These are phyloP conservation scores for Nevesoporus exiguus DNA, from an alignment of 768 basidiomycete species.

Conservation along the genomic window DNA sequence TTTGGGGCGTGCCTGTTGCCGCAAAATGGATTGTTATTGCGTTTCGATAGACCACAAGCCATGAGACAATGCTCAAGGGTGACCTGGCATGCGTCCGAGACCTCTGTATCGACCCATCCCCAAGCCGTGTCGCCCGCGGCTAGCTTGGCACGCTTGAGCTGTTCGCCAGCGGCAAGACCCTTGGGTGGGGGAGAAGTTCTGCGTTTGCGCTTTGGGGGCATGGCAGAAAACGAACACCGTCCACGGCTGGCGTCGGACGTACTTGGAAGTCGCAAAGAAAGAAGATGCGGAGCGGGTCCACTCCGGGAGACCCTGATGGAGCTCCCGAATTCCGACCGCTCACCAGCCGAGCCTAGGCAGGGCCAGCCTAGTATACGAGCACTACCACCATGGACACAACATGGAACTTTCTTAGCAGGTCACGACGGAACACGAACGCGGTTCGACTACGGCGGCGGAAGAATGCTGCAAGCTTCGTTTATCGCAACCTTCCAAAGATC, in stretches of 20 bases:
- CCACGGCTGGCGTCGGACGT: background rate
- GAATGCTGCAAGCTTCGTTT: slow-evolving; percentile 33
- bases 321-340: slow-evolving; percentile 25
- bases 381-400: slow-evolving; percentile 22
- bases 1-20: slow-evolving; percentile 48
- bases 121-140: slow-evolving; percentile 53
- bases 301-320: slow-evolving; percentile 14
- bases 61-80: slow-evolving; percentile 60
- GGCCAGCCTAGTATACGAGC: too few species aligned
- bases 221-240: slow-evolving; percentile 18
- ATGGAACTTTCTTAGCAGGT: slow-evolving; percentile 13
- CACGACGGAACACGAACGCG: slow-evolving; percentile 31
- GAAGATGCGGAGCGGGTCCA: slow-evolving; percentile 8
- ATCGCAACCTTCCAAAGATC: slow-evolving; percentile 31
- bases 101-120: slow-evolving; percentile 79
- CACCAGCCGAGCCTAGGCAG: slow-evolving; percentile 2
- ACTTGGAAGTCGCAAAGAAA: slow-evolving; percentile 6
- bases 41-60: slow-evolving; percentile 63
- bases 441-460: slow-evolving; percentile 46
- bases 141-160: slow-evolving; percentile 55
- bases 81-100: slow-evolving; percentile 53
- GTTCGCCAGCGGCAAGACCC: slow-evolving; percentile 60
- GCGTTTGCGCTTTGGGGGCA: slow-evolving; percentile 60
- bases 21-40: slow-evolving; percentile 52
- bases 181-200: slow-evolving; percentile 43